Conservation (phyloP, 306 rosid species). For the Senna siamea region DNA sequence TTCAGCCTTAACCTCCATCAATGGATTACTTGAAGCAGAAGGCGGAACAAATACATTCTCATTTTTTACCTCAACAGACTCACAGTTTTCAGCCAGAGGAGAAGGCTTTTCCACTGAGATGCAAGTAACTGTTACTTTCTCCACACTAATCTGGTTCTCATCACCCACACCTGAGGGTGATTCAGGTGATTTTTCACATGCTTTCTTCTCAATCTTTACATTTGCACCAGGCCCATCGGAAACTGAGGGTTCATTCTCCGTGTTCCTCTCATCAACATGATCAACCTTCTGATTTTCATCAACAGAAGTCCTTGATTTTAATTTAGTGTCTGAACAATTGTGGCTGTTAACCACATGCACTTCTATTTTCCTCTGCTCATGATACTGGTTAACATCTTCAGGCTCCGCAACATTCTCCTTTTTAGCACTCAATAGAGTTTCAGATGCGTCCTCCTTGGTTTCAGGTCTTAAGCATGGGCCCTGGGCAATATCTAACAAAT, state of each 20-base stretch:
- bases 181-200: slow-evolving; percentile 51
- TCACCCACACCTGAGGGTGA: slow-evolving; percentile 52
- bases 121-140: slow-evolving; percentile 31
- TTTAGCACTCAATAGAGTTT: slow-evolving; percentile 19
- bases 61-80: slow-evolving; percentile 32
- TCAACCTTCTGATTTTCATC: slow-evolving; percentile 51
- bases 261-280: slow-evolving; percentile 43
- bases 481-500: slow-evolving; percentile 33
- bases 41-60: slow-evolving; percentile 32
- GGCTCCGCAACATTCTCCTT: slow-evolving; percentile 52
- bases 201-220: slow-evolving; percentile 54
- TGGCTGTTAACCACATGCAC: slow-evolving; percentile 31
- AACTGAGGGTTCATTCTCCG: slow-evolving; percentile 45
- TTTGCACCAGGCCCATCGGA: slow-evolving; percentile 45
- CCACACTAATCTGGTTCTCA: slow-evolving; percentile 39
- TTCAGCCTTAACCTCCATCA: slow-evolving; percentile 31
- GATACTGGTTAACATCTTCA: slow-evolving; percentile 44
- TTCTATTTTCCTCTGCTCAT: slow-evolving; percentile 49
- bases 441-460: slow-evolving; percentile 33
- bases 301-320: slow-evolving; percentile 34
- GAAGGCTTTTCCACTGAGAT: slow-evolving; percentile 35
- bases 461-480: slow-evolving; percentile 40
- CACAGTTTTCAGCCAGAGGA: slow-evolving; percentile 38
- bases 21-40: slow-evolving; percentile 37
- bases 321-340: slow-evolving; percentile 45